Evolutionary conservation across 495 filamentous ascomycete species (phyloP), one percentile per base, ranked within the genome.

Genomic region (Platismatia glauca): DNA sequence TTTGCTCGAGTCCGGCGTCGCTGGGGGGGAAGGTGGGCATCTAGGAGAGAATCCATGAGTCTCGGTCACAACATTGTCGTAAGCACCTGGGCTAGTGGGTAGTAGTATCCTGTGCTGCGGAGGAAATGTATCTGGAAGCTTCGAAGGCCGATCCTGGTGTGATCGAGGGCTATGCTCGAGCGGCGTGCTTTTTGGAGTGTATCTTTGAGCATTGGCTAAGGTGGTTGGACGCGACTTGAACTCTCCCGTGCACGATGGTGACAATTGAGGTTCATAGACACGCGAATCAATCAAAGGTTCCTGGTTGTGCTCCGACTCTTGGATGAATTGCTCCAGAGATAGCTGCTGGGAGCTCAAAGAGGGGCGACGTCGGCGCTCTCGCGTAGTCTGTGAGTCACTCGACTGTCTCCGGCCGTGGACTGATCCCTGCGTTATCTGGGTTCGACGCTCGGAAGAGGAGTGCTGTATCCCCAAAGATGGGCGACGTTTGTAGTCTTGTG

Each of bases 1-100:
- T 34, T 62, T 39, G n/a, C 50, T 33, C 7, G 39, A 62, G 41
- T 62, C 60, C 33, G 60, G 50, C 20, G 60, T 62, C 41, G 60
- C 60, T 3, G 60, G 60, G n/a, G 60, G 60, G 0, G 60, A 62
- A 16, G 60, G 52, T 24, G 52, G 60, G 24, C 37, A 37, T 56
- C 31, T 18, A 43, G 52, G 50, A 46, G 16, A 22, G 11, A 53
- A 56, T 22, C 37, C 48, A n/a, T 62, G 50, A 27, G 38, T 55
- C 31, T 62, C 20, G 27, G 20, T 56, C 16, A 41, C 24, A 9
- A 33, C 52, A 31, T 46, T 18, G 11, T 44, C 37, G 13, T 62
- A 46, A n/a, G 38, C 29, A 34, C 29, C 50, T 8, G 33, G 15
- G 29, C 27, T 31, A 29, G 27, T 53, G 5, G 50, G 50, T 53